phyloP scores from a whole-genome alignment of 805 yeast species.

The Millerozyma miso region DNA sequence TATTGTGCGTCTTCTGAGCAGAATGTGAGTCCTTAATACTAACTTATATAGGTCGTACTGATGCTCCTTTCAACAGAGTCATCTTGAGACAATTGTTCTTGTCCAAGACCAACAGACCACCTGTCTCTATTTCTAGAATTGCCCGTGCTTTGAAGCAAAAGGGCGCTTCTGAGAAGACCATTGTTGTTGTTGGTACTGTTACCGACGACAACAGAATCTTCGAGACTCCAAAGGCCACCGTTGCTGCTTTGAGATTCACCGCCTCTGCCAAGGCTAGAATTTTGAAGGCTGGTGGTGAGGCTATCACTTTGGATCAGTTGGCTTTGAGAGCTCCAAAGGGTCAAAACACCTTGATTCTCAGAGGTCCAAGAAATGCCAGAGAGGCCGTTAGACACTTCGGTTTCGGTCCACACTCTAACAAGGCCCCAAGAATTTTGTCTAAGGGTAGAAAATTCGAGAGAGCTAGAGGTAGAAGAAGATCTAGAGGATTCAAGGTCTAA shows the following conservation, averaged over 20 bases:
- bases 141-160: slow-evolving; percentile 74
- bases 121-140: slow-evolving; percentile 93
- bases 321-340: slow-evolving; percentile 99
- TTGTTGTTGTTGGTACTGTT: slow-evolving; percentile 99
- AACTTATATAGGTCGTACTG: slow-evolving; percentile 81
- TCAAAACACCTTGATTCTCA: slow-evolving; percentile 93
- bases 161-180: slow-evolving; percentile 85
- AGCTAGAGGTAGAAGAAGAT: slow-evolving; percentile 99
- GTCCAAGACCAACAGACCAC: slow-evolving; percentile 99
- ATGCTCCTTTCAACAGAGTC: slow-evolving; percentile 97
- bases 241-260: slow-evolving; percentile 99
- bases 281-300: slow-evolving; percentile 98
- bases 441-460: slow-evolving; percentile 99
- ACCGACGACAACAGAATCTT: slow-evolving; percentile 95
- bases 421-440: slow-evolving; percentile 97
- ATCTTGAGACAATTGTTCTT: slow-evolving; percentile 91
- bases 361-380: slow-evolving; percentile 99
- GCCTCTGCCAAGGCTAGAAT: slow-evolving; percentile 98
- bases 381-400: slow-evolving; percentile 99
- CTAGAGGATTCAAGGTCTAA: slow-evolving; percentile 99
- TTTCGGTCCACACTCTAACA: slow-evolving; percentile 99
- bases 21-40: slow-evolving; percentile 29
- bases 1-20: slow-evolving; percentile 43
- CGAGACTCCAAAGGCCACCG: slow-evolving; percentile 93
- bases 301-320: slow-evolving; percentile 97